Base-by-base conservation (phyloP, 495 filamentous ascomycete species). In the Hypomontagnella monticulosa region DNA sequence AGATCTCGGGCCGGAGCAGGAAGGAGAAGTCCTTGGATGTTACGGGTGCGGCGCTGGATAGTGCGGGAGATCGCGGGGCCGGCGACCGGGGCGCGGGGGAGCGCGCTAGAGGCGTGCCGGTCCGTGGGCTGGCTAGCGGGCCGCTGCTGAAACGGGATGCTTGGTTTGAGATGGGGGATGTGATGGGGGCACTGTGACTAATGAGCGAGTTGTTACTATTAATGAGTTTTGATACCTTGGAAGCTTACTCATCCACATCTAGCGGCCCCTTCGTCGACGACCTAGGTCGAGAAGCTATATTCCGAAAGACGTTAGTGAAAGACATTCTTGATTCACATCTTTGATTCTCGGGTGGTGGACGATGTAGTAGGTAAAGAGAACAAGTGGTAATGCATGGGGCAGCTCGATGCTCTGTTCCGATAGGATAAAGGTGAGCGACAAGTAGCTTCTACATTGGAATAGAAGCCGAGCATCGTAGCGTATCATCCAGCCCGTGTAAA, bases 1-100 rank as follows among this genome's bases (percentile, higher is more conserved):
- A 97, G 63, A 91, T 87, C 62, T 89, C 85, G 2, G 91, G 91
- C 33, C 87, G 83, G 15, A 93, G 84, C 57, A 97, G 86, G 75
- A 87, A 94, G 44, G 85, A 86, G 67, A 95, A 89, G 77, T 96
- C 91, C 70, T 90, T 91, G 36, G 80, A 78, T 27, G 73, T 56
- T 18, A 72, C 46, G 10, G 64, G 63, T 10, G 63, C 44, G 18
- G 63, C 44, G 18, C 63, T 62, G 9, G 71, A 69, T 30, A 60
- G 48, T 8, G 73, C 58, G 12, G 63, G 49, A 23, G 75, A 63
- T 55, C 73, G 59, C 57, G 66, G 54, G 23, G 63, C 57, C n/a
- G 65, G 54, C 44, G 69, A 44, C 40, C 43, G 18, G 1, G 56
- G 41, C 19, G 47, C 15, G 1, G 61, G 48, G 5, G 63, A 63